Base-by-base conservation (phyloP, 2,329 filamentous ascomycete species). In the Triangularia verruculosa region DNA sequence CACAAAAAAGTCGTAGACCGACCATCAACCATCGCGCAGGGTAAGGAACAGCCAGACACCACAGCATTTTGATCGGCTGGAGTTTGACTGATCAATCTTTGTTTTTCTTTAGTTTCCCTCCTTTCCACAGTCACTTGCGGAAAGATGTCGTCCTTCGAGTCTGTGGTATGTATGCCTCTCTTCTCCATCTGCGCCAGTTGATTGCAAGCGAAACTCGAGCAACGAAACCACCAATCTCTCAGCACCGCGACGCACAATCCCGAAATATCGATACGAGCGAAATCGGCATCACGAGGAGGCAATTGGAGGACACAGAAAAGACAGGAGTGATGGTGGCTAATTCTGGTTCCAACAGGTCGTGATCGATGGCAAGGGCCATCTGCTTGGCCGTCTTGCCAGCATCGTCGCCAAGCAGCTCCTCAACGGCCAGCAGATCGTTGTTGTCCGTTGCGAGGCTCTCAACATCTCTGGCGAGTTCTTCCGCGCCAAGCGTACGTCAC, bases 391-490 rank as follows among this genome's bases (percentile, higher is more conserved):
- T 82, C 89, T 99, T 81, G 94, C 94, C 85, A 93, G 89, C 81
- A 97, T 93, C 79, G 93, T 98, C 78, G 94, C 94, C 81, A 98
- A 98, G 91, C 94, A 98, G 87, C 89, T 98, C 78, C 91, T 98
- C 76, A 96, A 89, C 83, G 94, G 94, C 80, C 94, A 98, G 87
- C 98, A 98, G 91, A 96, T 99, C 80, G 94, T 98, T 77, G 86
- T 99, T 75, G 95, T 99, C 80, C 92, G 95, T 87, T 96, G 91
- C 84, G 95, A 99, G 86, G 93, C 92, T 77, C 89, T 99, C 82
- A 99, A 99, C 90, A 99, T 99, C 88, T 99, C 95, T 74, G 95
- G 95, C 85, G 95, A 98, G 87, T 99, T 99, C 92, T 99, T 99
- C 91, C 93, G 95, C 82, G 89, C 94, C 75, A 99, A 99, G 91